A percentile compares a stretch with the other conserved stretches of the same genome.
Conservation (phyloP, 2,329 filamentous ascomycete genomes). For the Lasiodiplodia sp. region DNA sequence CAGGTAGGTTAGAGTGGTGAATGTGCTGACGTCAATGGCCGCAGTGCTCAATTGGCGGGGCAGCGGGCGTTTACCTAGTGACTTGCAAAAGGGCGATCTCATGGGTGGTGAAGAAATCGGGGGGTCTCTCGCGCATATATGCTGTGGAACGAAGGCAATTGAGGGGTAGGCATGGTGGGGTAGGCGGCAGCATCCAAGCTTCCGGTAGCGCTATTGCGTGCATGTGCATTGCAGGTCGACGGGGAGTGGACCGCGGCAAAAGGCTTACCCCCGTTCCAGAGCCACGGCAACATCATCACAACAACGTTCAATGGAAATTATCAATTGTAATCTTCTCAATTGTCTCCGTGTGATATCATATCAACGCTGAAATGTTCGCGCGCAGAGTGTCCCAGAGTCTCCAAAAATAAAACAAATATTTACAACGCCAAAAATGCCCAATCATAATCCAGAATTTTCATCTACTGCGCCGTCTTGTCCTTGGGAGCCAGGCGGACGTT, state of each 20-base stretch:
- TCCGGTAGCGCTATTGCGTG: slow-evolving; percentile 6
- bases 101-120: not conserved
- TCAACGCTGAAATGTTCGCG: slow-evolving; percentile 16
- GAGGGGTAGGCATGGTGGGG: slow-evolving; percentile 22
- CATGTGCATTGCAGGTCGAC: not conserved
- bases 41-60: not conserved
- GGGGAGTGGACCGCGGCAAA: slow-evolving; percentile 12
- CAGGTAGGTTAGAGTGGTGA: not conserved
- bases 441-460: slow-evolving; percentile 4
- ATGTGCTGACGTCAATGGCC: not conserved
- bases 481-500: slow-evolving; percentile 64
- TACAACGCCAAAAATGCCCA: slow-evolving; percentile 26
- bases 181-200: slow-evolving; percentile 2
- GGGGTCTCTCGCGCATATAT: slow-evolving; percentile 10
- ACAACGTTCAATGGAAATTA: too few species aligned
- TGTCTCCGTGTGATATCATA: slow-evolving; percentile 15
- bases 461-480: slow-evolving; percentile 30
- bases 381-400: slow-evolving; percentile 7
- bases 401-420: slow-evolving; percentile 16
- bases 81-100: slow-evolving; percentile 6
- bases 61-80: slow-evolving; percentile 6
- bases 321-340: not conserved
- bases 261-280: slow-evolving; percentile 13
- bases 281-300: not conserved
- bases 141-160: not conserved